A percentile compares a stretch with the other conserved stretches of the same genome.
phyloP scores from a whole-genome alignment of 257 asterid species.

The Datura wrightii region DNA sequence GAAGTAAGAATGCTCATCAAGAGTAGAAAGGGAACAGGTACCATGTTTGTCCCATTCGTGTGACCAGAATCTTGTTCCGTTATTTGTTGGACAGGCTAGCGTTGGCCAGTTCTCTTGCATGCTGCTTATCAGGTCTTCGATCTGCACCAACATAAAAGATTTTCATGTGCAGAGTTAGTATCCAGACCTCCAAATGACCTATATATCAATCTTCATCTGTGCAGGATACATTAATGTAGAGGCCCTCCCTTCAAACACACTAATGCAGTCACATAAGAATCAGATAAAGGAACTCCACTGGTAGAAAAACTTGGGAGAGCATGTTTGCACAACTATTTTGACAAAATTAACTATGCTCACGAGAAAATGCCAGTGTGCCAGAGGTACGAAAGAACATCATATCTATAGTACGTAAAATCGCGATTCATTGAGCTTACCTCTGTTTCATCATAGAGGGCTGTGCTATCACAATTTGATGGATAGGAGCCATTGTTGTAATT shows the following conservation, averaged over 20 bases:
- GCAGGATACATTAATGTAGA: not conserved
- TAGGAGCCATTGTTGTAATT: slow-evolving; percentile 33
- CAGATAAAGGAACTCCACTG: not conserved
- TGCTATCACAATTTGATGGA: slow-evolving; percentile 35
- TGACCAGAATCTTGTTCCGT: slow-evolving; percentile 24
- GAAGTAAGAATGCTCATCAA: slow-evolving; percentile 47
- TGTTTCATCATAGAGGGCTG: slow-evolving; percentile 29
- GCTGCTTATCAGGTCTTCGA: slow-evolving; percentile 35
- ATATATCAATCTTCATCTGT: not conserved
- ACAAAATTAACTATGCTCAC: slow-evolving; percentile 14
- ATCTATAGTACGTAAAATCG: not conserved
- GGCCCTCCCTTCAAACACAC: not conserved
- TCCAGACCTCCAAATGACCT: not conserved
- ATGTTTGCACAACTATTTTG: not conserved
- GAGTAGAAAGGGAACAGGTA: slow-evolving; percentile 43
- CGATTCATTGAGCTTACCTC: slow-evolving; percentile 28
- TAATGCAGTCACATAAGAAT: slow-evolving; percentile 14
- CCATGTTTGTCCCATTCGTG: slow-evolving; percentile 43
- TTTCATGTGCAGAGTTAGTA: not conserved
- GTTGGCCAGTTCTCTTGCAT: slow-evolving; percentile 41
- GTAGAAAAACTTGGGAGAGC: not conserved
- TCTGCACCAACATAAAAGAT: slow-evolving; percentile 9
- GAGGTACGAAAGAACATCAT: not conserved
- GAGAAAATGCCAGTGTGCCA: not conserved
- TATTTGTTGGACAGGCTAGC: slow-evolving; percentile 36